Evolutionary conservation across 164 flowering plant genomes (phyloP).

Genomic region (Tetracentron sinense): DNA sequence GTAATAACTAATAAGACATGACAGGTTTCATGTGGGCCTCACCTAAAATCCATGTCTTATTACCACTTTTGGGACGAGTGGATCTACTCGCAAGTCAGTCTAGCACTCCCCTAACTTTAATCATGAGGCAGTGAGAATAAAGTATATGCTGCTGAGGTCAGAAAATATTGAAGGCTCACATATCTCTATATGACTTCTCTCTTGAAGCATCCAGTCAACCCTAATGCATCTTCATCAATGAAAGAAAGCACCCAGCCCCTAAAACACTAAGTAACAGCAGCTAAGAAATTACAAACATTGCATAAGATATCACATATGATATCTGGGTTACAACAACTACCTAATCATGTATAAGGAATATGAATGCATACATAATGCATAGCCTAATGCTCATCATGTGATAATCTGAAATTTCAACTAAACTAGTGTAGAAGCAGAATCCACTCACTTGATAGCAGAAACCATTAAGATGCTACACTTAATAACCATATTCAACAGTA

Average conservation of each 20-base stretch:
- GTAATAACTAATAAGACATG: no score
- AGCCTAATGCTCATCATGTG: neutral
- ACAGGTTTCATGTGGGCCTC: no score
- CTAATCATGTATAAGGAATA: neutral
- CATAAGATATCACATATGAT: neutral
- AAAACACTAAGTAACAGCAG: no score
- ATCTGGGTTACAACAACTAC: no score
- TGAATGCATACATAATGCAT: neutral
- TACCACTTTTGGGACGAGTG: no score
- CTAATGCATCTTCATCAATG: neutral
- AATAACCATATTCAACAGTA: neutral
- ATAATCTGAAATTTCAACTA: neutral
- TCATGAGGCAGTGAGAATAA: no score
- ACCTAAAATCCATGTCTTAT: no score
- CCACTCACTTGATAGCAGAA: neutral
- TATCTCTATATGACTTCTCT: neutral
- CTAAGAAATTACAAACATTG: no score
- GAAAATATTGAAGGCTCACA: neutral
- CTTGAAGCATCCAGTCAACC: neutral
- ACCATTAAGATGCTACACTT: neutral
- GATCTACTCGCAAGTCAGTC: no score
- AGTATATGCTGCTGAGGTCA: no score
- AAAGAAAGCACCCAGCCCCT: neutral
- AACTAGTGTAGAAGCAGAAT: neutral
- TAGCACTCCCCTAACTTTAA: no score